Evolutionary conservation across 306 rosid genomes (phyloP).

Genomic region (Fragaria ananassa): DNA sequence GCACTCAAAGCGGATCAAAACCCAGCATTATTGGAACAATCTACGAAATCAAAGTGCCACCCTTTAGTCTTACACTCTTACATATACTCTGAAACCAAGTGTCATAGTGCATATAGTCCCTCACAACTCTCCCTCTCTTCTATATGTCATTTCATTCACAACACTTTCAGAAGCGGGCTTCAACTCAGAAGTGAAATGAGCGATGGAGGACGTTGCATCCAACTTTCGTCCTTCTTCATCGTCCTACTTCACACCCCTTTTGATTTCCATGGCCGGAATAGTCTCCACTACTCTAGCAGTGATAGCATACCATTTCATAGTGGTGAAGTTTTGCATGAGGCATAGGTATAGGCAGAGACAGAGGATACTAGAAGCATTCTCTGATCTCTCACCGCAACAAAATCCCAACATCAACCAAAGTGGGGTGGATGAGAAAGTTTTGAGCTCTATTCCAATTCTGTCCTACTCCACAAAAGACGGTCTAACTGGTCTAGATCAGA

Average conservation of each 20-base stretch:
- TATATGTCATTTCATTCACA: background rate
- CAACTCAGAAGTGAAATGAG: conserved; percentile 8
- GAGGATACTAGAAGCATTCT: background rate
- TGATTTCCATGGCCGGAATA: conserved; percentile 37
- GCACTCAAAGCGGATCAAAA: conserved; percentile 12
- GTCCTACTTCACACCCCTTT: conserved; percentile 35
- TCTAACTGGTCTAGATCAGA: conserved; percentile 21
- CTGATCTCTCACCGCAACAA: background rate
- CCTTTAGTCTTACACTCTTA: background rate
- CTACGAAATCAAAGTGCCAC: background rate
- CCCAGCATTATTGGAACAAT: conserved; percentile 29
- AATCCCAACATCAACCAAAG: background rate
- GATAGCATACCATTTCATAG: conserved; percentile 33
- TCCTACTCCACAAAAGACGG: conserved; percentile 11
- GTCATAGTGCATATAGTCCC: background rate
- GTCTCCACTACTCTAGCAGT: conserved; percentile 28
- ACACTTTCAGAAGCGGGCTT: background rate
- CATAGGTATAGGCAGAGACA: conserved; percentile 14
- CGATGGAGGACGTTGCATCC: conserved; percentile 15
- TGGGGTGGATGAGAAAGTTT: conserved; percentile 34
- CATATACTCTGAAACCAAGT: background rate
- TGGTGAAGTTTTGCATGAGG: conserved; percentile 24
- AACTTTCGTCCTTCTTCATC: background rate
- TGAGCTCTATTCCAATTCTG: conserved; percentile 39
- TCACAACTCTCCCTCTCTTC: background rate